Percentiles rank a stretch among this genome's conserved stretches.
Conservation (phyloP, 2,329 filamentous ascomycete species). For the Exophiala bonariae region DNA sequence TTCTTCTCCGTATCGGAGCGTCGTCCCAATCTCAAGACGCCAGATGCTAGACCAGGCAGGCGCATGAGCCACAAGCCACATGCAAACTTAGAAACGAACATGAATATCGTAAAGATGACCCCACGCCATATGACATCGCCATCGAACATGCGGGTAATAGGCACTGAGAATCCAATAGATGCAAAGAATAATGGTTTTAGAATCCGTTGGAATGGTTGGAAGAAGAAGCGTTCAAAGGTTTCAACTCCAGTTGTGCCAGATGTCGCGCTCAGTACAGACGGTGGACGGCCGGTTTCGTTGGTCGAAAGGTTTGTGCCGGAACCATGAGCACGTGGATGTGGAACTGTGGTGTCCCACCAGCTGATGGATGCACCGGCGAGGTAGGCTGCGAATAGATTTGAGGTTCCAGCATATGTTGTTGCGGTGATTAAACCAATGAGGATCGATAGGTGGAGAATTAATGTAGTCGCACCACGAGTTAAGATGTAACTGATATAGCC, state of each 20-base stretch:
- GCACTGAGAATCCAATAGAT: conserved; percentile 75
- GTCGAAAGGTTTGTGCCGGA: neutral
- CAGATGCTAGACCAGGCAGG: conserved; percentile 23
- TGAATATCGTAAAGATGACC: conserved; percentile 69
- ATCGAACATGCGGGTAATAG: conserved; percentile 68
- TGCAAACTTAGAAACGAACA: conserved; percentile 62
- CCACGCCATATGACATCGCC: conserved; percentile 69
- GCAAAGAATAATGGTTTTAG: conserved; percentile 72
- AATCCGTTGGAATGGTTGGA: conserved; percentile 48
- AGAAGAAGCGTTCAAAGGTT: conserved; percentile 48
- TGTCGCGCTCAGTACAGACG: neutral
- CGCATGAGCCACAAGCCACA: conserved; percentile 61
- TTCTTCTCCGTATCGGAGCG: conserved; percentile 3
- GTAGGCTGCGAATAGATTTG: conserved; percentile 58
- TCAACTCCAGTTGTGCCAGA: conserved; percentile 25
- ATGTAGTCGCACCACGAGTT: conserved; percentile 29
- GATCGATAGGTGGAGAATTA: conserved; percentile 45
- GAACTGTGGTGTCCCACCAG: conserved; percentile 46
- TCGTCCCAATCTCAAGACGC: conserved; percentile 4
- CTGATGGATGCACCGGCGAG: conserved; percentile 54
- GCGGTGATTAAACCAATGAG: conserved; percentile 49
- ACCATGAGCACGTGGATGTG: conserved; percentile 1
- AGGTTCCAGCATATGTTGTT: conserved; percentile 56
- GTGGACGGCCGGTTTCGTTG: neutral
- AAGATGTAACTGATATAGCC: neutral